phyloP scores from a whole-genome alignment of 106 monocot genomes.

The Iris macrosiphon region DNA sequence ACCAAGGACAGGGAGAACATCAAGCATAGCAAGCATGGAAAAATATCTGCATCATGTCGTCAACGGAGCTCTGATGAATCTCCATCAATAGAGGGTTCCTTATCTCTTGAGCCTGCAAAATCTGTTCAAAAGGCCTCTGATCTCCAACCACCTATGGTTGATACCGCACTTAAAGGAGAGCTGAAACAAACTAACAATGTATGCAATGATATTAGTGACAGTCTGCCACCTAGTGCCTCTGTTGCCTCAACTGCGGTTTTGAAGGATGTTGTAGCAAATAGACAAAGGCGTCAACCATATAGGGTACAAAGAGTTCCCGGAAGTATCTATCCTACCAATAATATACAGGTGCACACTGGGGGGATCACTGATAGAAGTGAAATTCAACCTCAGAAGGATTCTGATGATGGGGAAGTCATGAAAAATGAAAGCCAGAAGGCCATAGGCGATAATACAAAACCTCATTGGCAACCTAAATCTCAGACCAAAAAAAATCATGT shows the following conservation, averaged over 20 bases:
- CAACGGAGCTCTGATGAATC: conserved; percentile 32
- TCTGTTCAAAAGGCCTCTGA: conserved; percentile 12
- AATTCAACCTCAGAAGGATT: not conserved
- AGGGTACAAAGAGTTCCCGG: not conserved
- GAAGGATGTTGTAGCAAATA: conserved; percentile 4
- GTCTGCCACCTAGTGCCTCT: not conserved
- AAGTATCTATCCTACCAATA: not conserved
- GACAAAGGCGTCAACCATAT: conserved; percentile 5
- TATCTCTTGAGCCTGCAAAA: conserved; percentile 4
- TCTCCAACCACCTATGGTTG: conserved; percentile 13
- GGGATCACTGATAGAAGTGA: too few species aligned
- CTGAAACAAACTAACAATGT: conserved; percentile 2
- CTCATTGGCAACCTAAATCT: conserved; percentile 13
- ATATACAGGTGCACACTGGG: too few species aligned
- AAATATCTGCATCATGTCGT: conserved; percentile 52
- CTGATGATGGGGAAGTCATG: not conserved
- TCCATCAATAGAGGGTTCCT: conserved; percentile 10
- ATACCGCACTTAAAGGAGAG: not conserved
- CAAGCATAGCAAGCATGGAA: conserved; percentile 39
- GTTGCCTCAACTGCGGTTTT: not conserved
- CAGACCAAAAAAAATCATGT: not conserved
- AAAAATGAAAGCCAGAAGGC: not conserved
- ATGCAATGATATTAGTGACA: not conserved
- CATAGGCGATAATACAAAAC: not conserved
- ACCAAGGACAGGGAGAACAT: conserved; percentile 27